phyloP scores from a whole-genome alignment of 78 protist species.

The Dictyostelium brefeldianum region DNA sequence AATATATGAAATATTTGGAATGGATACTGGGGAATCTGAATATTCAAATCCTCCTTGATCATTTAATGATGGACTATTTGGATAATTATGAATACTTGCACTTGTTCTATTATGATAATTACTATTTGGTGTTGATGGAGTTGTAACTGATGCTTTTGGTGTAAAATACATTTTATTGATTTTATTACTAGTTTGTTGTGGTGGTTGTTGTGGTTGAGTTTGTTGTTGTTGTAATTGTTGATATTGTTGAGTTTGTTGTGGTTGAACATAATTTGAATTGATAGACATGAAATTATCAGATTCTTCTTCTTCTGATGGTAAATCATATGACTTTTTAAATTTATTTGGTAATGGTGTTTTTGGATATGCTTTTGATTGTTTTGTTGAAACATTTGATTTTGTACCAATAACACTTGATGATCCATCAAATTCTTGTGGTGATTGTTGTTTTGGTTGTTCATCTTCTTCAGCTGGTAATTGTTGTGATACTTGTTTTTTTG shows the following conservation, averaged over 20 bases:
- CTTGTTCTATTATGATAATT: background rate
- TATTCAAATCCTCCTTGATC: constrained; percentile 3
- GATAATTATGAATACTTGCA: background rate
- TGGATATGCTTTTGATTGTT: constrained; percentile 18
- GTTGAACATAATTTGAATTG: background rate
- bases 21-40: constrained; percentile 18
- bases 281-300: background rate
- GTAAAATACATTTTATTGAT: constrained; percentile 3
- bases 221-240: background rate
- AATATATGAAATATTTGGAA: constrained; percentile 31
- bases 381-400: constrained; percentile 5
- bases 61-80: constrained; percentile 11
- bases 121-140: constrained; percentile 8
- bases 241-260: background rate
- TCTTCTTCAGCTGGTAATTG: background rate
- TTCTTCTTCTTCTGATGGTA: background rate
- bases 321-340: background rate
- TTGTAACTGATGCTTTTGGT: background rate
- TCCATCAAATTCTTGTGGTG: background rate
- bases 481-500: constrained; percentile 8
- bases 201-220: background rate
- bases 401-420: constrained; percentile 33
- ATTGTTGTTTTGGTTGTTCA: background rate
- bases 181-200: background rate
- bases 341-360: constrained; percentile 42